These are phyloP conservation scores for Cercospora canescens DNA, from an alignment of 2,329 filamentous ascomycete species.

Conservation along the genomic window DNA sequence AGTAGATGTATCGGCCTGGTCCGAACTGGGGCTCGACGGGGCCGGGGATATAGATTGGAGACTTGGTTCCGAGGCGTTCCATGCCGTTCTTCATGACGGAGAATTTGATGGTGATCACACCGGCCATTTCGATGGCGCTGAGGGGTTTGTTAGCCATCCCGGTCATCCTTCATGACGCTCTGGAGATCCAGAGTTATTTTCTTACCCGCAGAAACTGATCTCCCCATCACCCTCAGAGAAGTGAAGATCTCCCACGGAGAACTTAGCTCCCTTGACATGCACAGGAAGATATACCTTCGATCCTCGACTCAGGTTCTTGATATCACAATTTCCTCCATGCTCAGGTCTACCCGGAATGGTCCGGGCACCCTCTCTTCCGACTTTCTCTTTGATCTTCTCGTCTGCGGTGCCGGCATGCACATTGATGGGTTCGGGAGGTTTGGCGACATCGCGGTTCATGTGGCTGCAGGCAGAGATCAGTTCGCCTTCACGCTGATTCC, in stretches of 20 bases:
- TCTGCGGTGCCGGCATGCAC: conserved; percentile 68
- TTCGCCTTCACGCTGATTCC: conserved; percentile 82
- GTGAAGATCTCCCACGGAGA: conserved; percentile 74
- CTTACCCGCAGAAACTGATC: conserved; percentile 64
- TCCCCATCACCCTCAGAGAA: conserved; percentile 87
- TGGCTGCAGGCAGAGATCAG: conserved; percentile 69
- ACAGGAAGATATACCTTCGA: conserved; percentile 85
- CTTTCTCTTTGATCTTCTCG: conserved; percentile 60
- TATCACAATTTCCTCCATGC: conserved; percentile 88
- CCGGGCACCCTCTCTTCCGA: conserved; percentile 76
- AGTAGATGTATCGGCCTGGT: conserved; percentile 77
- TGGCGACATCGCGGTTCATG: conserved; percentile 70
- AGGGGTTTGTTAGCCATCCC: neutral
- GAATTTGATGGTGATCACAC: conserved; percentile 87
- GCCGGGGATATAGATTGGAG: conserved; percentile 81
- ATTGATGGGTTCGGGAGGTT: conserved; percentile 71
- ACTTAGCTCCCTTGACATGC: conserved; percentile 83
- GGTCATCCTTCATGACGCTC: neutral
- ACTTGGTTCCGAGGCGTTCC: conserved; percentile 72
- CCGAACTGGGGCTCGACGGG: conserved; percentile 88
- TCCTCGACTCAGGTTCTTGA: conserved; percentile 80
- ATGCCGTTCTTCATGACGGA: conserved; percentile 82
- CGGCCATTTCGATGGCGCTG: conserved; percentile 86
- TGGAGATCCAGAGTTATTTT: neutral
- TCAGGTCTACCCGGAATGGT: conserved; percentile 84